These are phyloP conservation scores for Alopecurus myosuroides DNA, from an alignment of 176 grass and related monocot genomes.

Conservation along the genomic window DNA sequence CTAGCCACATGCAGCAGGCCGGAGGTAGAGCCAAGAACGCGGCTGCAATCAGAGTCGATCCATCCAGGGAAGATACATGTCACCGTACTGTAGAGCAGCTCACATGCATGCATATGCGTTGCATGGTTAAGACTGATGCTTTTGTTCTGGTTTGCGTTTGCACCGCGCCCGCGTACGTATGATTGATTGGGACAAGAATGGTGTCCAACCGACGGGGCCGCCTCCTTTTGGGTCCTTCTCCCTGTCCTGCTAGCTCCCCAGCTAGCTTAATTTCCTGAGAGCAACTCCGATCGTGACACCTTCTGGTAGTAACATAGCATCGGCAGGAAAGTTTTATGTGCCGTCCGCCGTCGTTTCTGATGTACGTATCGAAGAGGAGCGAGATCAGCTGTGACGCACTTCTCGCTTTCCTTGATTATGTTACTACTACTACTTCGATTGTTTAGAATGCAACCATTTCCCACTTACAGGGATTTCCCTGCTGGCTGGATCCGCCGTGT, in stretches of 20 bases:
- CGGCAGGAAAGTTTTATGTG: neutral
- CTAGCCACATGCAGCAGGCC: neutral
- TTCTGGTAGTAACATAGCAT: neutral
- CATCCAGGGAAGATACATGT: neutral
- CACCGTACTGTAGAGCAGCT: neutral
- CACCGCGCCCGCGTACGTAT: neutral
- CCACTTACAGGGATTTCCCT: neutral
- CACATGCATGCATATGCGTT: constrained; percentile 10
- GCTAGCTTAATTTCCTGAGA: neutral
- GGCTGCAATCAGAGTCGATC: neutral
- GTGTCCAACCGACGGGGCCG: neutral
- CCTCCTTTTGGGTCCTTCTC: constrained; percentile 3
- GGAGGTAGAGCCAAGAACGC: neutral
- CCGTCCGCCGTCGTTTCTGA: constrained; percentile 16
- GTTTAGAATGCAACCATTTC: neutral
- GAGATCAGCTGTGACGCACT: neutral
- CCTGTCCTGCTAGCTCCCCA: neutral
- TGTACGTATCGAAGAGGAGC: neutral
- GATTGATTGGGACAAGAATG: neutral
- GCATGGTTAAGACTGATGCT: constrained; percentile 1
- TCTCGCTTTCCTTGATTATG: neutral
- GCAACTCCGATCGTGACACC: neutral
- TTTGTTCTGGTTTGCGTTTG: neutral
- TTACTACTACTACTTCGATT: neutral
- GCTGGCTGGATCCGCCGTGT: neutral